A percentile compares a stretch with the other conserved stretches of the same genome.
These are phyloP conservation scores for Kingdonia uniflora DNA, from an alignment of 164 flowering plant genomes.

Conservation along the genomic window DNA sequence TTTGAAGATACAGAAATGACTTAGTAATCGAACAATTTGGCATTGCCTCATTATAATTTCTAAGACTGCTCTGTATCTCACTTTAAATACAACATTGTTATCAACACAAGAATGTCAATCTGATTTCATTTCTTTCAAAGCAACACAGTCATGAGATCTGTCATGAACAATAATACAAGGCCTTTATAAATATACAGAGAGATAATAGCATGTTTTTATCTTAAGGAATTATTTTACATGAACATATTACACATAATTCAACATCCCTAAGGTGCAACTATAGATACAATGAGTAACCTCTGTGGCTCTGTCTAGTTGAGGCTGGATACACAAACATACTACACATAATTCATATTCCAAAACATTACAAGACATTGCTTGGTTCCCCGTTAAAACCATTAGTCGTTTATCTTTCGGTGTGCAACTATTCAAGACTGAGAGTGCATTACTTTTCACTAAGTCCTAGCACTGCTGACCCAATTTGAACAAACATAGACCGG, in stretches of 20 bases:
- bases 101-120: slow-evolving; percentile 87
- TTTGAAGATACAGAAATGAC: too few species aligned
- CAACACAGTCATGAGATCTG: slow-evolving; percentile 85
- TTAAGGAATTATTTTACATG: too few species aligned
- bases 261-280: slow-evolving; percentile 57
- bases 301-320: slow-evolving; percentile 49
- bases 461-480: too few species aligned
- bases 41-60: neutral
- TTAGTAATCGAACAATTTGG: neutral
- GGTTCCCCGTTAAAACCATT: too few species aligned
- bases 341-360: too few species aligned
- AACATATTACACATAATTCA: too few species aligned
- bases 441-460: too few species aligned
- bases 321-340: slow-evolving; percentile 30
- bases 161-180: neutral
- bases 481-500: too few species aligned
- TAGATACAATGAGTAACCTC: slow-evolving; percentile 61
- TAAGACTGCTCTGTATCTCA: slow-evolving; percentile 12
- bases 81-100: slow-evolving; percentile 80
- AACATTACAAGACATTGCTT: too few species aligned
- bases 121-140: slow-evolving; percentile 70
- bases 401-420: too few species aligned
- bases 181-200: neutral
- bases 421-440: too few species aligned
- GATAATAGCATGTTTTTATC: neutral